phyloP scores from a whole-genome alignment of 2,329 filamentous ascomycete species.

The Bipolaris oryzae region DNA sequence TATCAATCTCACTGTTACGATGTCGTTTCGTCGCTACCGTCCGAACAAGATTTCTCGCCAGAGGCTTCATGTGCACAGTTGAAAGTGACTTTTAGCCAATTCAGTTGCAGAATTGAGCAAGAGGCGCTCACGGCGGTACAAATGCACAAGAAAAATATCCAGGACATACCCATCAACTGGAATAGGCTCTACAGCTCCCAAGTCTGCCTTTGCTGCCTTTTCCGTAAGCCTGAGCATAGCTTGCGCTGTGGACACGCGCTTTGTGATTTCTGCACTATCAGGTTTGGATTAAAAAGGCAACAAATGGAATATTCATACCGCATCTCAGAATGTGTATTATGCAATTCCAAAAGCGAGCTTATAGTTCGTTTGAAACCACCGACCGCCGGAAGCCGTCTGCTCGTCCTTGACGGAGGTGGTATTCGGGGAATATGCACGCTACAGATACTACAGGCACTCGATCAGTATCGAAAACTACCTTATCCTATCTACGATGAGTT shows the following conservation, averaged over 20 bases:
- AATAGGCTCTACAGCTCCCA: constrained; percentile 10
- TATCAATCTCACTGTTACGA: constrained; percentile 9
- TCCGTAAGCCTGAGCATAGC: constrained; percentile 15
- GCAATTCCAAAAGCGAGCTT: constrained; percentile 6
- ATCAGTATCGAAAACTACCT: constrained; percentile 14
- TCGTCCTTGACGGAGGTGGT: constrained; percentile 22
- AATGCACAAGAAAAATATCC: constrained; percentile 13
- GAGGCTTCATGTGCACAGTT: constrained; percentile 6
- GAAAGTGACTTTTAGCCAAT: background rate
- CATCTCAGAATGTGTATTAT: constrained; percentile 17
- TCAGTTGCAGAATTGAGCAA: constrained; percentile 5
- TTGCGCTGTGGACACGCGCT: constrained; percentile 14
- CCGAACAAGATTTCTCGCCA: background rate
- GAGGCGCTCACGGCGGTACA: constrained; percentile 2
- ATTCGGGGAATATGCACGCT: constrained; percentile 20
- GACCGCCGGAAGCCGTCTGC: constrained; percentile 17
- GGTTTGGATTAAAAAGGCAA: constrained; percentile 5
- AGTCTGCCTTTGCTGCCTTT: constrained; percentile 18
- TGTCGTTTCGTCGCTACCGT: background rate
- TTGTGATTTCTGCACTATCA: constrained; percentile 16
- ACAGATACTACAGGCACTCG: constrained; percentile 15
- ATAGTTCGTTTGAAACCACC: constrained; percentile 18
- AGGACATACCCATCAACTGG: constrained; percentile 16
- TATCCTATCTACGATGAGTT: constrained; percentile 27
- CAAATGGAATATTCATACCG: constrained; percentile 20